A percentile compares a stretch with the other conserved stretches of the same genome.
These are phyloP conservation scores for Pyrenophora tritici-repentis DNA, from an alignment of 2,329 filamentous ascomycete species.

Conservation along the genomic window DNA sequence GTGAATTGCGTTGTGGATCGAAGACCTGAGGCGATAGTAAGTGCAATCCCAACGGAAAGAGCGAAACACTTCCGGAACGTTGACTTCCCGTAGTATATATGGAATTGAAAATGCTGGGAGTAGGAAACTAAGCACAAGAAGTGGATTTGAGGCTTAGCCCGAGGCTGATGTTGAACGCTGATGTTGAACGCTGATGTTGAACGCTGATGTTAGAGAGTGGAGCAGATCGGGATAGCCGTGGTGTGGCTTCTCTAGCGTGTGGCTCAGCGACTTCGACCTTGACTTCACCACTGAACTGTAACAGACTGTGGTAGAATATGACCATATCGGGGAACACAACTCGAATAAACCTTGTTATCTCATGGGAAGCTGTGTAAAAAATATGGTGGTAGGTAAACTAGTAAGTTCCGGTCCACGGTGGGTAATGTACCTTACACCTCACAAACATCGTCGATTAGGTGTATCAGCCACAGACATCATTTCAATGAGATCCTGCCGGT, in stretches of 20 bases:
- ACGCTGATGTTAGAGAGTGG: constrained; percentile 16
- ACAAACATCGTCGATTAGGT: background rate
- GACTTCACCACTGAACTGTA: constrained; percentile 20
- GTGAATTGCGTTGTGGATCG: constrained; percentile 7
- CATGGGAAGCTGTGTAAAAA: background rate
- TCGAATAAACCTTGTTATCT: background rate
- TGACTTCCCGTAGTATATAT: constrained; percentile 22
- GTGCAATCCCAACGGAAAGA: constrained; percentile 10
- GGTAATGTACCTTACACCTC: constrained; percentile 1
- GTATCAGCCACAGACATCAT: constrained; percentile 5
- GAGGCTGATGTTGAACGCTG: constrained; percentile 18
- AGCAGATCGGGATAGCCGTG: constrained; percentile 4
- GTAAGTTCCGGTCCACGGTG: background rate
- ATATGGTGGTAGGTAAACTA: background rate
- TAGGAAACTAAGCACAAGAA: constrained; percentile 17
- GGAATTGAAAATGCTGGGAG: constrained; percentile 10
- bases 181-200: constrained; percentile 10
- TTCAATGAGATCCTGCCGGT: background rate
- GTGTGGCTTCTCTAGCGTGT: constrained; percentile 21
- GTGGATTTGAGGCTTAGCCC: constrained; percentile 16
- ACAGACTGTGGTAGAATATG: background rate
- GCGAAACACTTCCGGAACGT: constrained; percentile 23
- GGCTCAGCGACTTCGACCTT: constrained; percentile 13
- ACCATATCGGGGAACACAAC: background rate
- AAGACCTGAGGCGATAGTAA: constrained; percentile 2